These are phyloP conservation scores for Plasmodium cynomolgi DNA, from an alignment of 169 alveolate species.

Conservation along the genomic window DNA sequence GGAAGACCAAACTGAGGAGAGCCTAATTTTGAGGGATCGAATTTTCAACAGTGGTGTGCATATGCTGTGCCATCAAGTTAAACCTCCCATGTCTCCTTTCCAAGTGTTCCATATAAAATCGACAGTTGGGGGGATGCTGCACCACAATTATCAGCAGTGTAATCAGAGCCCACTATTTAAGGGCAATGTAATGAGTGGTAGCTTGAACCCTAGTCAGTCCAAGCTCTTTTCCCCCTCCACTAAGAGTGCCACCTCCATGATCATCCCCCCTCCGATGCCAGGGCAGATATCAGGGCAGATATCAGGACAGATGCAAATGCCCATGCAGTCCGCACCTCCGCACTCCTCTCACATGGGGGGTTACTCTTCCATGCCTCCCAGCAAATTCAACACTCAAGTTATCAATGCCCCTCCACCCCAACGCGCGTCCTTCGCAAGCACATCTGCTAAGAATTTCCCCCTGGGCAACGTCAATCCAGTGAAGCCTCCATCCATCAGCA, in stretches of 20 bases:
- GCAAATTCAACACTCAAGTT: conserved; percentile 1
- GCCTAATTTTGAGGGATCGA: conserved; percentile 77
- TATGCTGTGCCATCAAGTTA: conserved; percentile 36
- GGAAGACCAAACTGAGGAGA: conserved; percentile 75
- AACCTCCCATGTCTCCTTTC: conserved; percentile 78
- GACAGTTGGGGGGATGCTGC: background rate
- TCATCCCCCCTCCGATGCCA: conserved; percentile 15
- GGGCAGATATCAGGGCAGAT: background rate
- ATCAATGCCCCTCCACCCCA: background rate
- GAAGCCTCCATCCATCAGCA: background rate
- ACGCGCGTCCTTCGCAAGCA: conserved; percentile 8
- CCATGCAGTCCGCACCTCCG: background rate
- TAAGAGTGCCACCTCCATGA: conserved; percentile 7
- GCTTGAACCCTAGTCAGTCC: background rate
- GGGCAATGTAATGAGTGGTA: background rate
- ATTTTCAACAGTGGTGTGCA: conserved; percentile 81
- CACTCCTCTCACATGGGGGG: background rate
- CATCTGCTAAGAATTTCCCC: background rate
- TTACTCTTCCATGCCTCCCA: background rate
- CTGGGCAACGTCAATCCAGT: background rate
- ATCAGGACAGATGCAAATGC: background rate
- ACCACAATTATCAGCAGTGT: background rate
- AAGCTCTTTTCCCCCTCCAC: background rate
- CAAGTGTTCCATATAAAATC: conserved; percentile 75
- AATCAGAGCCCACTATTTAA: background rate